phyloP scores from a whole-genome alignment of 495 filamentous ascomycete genomes.

The Xylaria bambusicola region DNA sequence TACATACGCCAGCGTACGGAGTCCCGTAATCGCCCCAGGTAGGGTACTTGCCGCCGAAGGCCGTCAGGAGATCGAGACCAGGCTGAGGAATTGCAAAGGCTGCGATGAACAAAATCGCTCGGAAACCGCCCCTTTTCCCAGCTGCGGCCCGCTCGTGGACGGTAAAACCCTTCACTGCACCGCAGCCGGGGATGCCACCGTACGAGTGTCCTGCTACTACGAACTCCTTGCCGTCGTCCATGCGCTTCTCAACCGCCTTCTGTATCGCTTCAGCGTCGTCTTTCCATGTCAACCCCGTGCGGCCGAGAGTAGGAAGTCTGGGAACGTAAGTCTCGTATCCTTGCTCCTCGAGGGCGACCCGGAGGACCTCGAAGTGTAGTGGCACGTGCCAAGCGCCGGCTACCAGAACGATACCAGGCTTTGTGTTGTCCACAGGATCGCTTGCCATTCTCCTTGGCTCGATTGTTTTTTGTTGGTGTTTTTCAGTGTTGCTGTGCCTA shows the following conservation, averaged over 20 bases:
- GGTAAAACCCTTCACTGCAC: conserved; percentile 25
- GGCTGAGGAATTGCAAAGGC: conserved; percentile 13
- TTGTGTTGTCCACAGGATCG: neutral
- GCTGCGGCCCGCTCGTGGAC: conserved; percentile 29
- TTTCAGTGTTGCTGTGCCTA: too few relatives aligned
- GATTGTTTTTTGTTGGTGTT: too few relatives aligned
- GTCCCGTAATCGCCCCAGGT: conserved; percentile 14
- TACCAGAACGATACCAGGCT: conserved; percentile 18
- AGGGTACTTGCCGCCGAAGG: conserved; percentile 14
- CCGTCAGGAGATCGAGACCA: conserved; percentile 10
- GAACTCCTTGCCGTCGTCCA: conserved; percentile 32
- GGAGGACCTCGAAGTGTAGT: conserved; percentile 16
- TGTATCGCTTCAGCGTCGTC: conserved; percentile 27
- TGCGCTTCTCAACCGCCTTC: conserved; percentile 24
- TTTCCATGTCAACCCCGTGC: conserved; percentile 20
- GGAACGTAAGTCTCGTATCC: conserved; percentile 21
- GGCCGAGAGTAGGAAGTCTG: conserved; percentile 5
- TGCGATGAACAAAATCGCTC: conserved; percentile 38
- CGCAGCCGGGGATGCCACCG: conserved; percentile 27
- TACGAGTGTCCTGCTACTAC: conserved; percentile 32
- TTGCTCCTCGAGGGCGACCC: conserved; percentile 13
- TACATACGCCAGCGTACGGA: conserved; percentile 3
- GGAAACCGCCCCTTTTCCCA: conserved; percentile 36
- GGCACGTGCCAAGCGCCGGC: conserved; percentile 17
- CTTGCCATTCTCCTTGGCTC: neutral